These are phyloP conservation scores for Stephanodiscus minutulus DNA, from an alignment of 108 stramenopile species.

Conservation along the genomic window DNA sequence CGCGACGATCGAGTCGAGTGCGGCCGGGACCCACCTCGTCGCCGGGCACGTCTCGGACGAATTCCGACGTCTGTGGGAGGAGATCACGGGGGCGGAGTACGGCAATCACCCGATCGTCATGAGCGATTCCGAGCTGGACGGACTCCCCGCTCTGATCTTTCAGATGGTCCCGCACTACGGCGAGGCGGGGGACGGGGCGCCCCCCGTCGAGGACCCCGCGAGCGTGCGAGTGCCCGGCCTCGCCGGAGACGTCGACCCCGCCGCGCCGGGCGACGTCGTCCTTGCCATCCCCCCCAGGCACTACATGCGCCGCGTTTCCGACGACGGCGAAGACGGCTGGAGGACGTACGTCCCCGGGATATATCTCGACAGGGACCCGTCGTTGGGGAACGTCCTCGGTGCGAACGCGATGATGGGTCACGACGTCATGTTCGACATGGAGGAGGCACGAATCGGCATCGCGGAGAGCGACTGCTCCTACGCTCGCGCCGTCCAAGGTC, in stretches of 20 bases:
- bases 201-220: slow-evolving; percentile 40
- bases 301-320: slow-evolving; percentile 80
- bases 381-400: slow-evolving; percentile 94
- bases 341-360: slow-evolving; percentile 66
- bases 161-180: slow-evolving; percentile 59
- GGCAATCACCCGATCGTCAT: slow-evolving; percentile 56
- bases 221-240: slow-evolving; percentile 65
- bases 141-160: slow-evolving; percentile 78
- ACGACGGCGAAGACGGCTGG: slow-evolving; percentile 47
- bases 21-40: slow-evolving; percentile 92
- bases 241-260: slow-evolving; percentile 68
- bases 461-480: slow-evolving; percentile 86
- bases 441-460: slow-evolving; percentile 90
- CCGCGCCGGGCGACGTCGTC: slow-evolving; percentile 65
- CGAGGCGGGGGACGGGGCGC: slow-evolving; percentile 41
- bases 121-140: slow-evolving; percentile 50
- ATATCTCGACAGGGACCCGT: slow-evolving; percentile 60
- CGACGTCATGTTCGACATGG: slow-evolving; percentile 94
- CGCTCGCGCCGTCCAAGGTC: slow-evolving; percentile 1
- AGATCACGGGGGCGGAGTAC: slow-evolving; percentile 77
- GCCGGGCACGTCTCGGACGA: slow-evolving; percentile 41
- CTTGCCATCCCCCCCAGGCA: slow-evolving; percentile 76
- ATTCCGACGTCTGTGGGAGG: slow-evolving; percentile 76
- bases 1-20: slow-evolving; percentile 95
- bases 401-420: slow-evolving; percentile 96